Evolutionary conservation across 371 early-diverging fungal genomes (phyloP).

Genomic region (Rhizopus arrhizus): DNA sequence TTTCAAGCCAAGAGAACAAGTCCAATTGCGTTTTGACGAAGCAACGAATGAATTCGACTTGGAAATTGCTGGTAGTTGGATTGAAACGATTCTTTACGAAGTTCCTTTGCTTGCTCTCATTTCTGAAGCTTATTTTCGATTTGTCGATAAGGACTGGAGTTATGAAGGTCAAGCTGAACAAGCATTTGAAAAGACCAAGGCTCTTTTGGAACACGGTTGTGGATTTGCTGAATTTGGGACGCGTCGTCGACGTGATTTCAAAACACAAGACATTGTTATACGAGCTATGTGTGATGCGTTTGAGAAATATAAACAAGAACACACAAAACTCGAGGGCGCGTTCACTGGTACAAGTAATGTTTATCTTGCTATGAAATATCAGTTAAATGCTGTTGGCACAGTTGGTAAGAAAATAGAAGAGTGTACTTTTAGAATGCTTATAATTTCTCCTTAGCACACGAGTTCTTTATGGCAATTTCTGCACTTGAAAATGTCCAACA

Average conservation of each 20-base stretch:
- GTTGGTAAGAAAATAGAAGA: conserved; percentile 50
- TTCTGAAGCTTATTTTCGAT: conserved; percentile 71
- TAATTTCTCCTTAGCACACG: conserved; percentile 55
- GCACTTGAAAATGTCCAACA: conserved; percentile 65
- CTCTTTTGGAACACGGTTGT: conserved; percentile 59
- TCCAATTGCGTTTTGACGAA: conserved; percentile 44
- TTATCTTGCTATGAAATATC: conserved; percentile 68
- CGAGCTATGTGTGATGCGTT: conserved; percentile 40
- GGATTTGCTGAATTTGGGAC: conserved; percentile 83
- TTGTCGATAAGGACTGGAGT: conserved; percentile 73
- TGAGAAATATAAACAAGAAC: conserved; percentile 21
- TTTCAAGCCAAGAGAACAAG: conserved; percentile 63
- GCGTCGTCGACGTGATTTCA: conserved; percentile 68
- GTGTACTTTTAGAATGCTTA: not conserved
- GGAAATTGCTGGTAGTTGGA: conserved; percentile 65
- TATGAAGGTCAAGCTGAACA: conserved; percentile 64
- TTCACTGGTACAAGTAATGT: conserved; percentile 76
- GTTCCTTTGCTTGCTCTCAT: conserved; percentile 72
- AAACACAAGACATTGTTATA: conserved; percentile 70
- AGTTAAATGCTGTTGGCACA: conserved; percentile 68
- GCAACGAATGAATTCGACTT: conserved; percentile 46
- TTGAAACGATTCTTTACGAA: conserved; percentile 78
- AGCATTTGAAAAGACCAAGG: conserved; percentile 53
- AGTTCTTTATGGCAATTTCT: conserved; percentile 80
- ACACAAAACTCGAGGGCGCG: conserved; percentile 35